phyloP scores from a whole-genome alignment of 306 rosid species.

The Medicago ruthenica region DNA sequence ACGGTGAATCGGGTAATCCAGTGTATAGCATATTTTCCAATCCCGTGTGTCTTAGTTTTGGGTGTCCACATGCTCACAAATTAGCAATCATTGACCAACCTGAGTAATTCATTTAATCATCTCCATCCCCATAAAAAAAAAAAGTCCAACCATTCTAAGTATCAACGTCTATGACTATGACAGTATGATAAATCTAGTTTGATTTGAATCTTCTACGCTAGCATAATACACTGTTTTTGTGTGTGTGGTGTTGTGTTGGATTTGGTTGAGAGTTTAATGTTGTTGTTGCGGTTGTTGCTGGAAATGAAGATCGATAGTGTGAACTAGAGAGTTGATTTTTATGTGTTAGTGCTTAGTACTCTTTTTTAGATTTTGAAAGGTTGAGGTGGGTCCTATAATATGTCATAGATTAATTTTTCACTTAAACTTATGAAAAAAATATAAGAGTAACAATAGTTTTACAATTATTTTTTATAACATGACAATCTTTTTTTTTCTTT shows the following conservation, averaged over 20 bases:
- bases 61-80: not conserved
- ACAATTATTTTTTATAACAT: too few species aligned
- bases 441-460: too few species aligned
- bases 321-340: not conserved
- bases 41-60: not conserved
- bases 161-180: too few species aligned
- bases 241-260: not conserved
- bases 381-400: not conserved
- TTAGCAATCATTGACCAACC: not conserved
- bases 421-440: not conserved
- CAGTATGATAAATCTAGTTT: slow-evolving; percentile 43
- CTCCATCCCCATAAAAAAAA: not conserved
- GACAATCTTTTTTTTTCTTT: too few species aligned
- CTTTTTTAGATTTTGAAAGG: not conserved
- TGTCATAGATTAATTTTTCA: not conserved
- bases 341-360: not conserved
- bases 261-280: slow-evolving; percentile 1
- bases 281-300: slow-evolving; percentile 23
- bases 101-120: not conserved
- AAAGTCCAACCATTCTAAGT: too few species aligned
- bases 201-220: slow-evolving; percentile 77
- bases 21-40: not conserved
- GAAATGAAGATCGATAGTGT: not conserved
- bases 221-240: slow-evolving; percentile 53
- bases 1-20: too few species aligned